phyloP scores from a whole-genome alignment of 768 basidiomycete species.

The Suillus lakei region DNA sequence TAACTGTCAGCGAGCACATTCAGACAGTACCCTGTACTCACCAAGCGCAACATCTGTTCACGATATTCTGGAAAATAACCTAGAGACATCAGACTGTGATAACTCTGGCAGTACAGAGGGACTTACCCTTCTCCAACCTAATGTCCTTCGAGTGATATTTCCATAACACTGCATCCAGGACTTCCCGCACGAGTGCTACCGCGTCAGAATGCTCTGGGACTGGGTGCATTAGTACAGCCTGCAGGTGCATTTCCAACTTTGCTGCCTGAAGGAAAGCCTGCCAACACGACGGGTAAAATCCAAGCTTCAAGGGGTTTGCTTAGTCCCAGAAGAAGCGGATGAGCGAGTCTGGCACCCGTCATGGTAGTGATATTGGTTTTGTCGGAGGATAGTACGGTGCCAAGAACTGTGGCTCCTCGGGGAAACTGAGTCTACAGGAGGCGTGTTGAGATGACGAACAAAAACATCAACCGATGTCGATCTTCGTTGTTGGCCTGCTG shows the following conservation, averaged over 20 bases:
- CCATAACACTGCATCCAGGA: not conserved
- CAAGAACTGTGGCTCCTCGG: slow-evolving; percentile 22
- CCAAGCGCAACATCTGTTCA: not conserved
- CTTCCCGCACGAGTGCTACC: not conserved
- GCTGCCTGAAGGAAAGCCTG: not conserved
- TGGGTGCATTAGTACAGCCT: not conserved
- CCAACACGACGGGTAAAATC: not conserved
- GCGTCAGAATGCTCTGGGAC: not conserved
- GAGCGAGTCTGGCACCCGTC: slow-evolving; percentile 32
- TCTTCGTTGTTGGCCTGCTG: too few relatives aligned
- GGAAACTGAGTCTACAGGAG: slow-evolving; percentile 20
- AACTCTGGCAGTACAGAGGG: not conserved
- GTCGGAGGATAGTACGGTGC: slow-evolving; percentile 34
- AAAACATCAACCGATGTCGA: not conserved
- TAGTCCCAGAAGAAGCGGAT: slow-evolving; percentile 35
- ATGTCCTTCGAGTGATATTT: not conserved
- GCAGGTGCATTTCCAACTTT: not conserved
- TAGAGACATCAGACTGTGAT: not conserved
- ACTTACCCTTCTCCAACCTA: not conserved
- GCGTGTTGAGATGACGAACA: not conserved
- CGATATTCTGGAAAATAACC: not conserved
- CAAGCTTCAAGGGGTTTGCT: not conserved
- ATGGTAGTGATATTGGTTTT: slow-evolving; percentile 39
- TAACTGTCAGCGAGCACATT: not conserved
- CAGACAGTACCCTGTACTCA: too few relatives aligned